A percentile compares a stretch with the other conserved stretches of the same genome.
These are phyloP conservation scores for Mycena sanguinolenta DNA, from an alignment of 768 basidiomycete genomes.

Conservation along the genomic window DNA sequence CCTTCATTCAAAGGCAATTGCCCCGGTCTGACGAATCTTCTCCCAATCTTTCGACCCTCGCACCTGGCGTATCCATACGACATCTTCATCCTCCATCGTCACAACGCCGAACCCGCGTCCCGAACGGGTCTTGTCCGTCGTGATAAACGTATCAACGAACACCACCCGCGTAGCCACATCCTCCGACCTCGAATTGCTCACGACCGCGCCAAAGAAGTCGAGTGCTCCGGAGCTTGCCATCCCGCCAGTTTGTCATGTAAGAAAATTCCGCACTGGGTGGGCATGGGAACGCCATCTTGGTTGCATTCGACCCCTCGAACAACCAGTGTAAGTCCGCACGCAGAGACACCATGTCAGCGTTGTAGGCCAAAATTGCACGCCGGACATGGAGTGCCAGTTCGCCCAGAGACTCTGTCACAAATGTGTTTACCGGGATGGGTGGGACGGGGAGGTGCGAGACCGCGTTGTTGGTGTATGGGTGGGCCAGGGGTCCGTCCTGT, in stretches of 20 bases:
- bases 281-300: not conserved
- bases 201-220: not conserved
- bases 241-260: not conserved
- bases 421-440: too few relatives aligned
- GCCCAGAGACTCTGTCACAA: not conserved
- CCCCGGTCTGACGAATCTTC: not conserved
- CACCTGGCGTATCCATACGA: constrained; percentile 8
- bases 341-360: not conserved
- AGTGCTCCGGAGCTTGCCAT: not conserved
- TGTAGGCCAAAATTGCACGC: not conserved
- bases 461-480: too few relatives aligned
- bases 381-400: not conserved
- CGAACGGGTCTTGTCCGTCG: not conserved
- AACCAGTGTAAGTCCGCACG: too few relatives aligned
- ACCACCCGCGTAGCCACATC: too few relatives aligned
- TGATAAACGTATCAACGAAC: not conserved
- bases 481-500: too few relatives aligned
- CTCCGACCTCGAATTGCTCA: too few relatives aligned
- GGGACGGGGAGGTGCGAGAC: too few relatives aligned
- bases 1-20: not conserved
- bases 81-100: constrained; percentile 15
- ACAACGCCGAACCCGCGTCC: constrained; percentile 8
- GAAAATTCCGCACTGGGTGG: not conserved
- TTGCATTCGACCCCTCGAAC: too few relatives aligned
- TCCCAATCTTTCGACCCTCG: constrained; percentile 5